These are phyloP conservation scores for Skeletonema grethae DNA, from an alignment of 108 stramenopile species.

Conservation along the genomic window DNA sequence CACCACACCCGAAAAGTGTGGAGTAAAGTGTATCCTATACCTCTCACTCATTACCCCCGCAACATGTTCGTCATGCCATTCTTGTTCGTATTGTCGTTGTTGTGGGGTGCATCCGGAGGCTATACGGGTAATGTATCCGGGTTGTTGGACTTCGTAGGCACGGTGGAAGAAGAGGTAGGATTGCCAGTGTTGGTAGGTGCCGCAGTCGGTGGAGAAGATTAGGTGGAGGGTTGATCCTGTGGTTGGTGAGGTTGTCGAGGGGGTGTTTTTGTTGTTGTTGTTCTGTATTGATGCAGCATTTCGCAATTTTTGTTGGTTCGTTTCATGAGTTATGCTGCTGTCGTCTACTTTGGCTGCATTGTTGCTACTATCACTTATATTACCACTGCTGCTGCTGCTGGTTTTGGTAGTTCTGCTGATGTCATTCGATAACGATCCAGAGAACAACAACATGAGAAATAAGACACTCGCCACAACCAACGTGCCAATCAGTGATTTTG, in stretches of 20 bases:
- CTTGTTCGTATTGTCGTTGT: slow-evolving; percentile 18
- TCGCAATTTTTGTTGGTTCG: not conserved
- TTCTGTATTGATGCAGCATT: not conserved
- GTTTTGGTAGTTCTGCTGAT: not conserved
- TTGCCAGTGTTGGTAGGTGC: slow-evolving; percentile 82
- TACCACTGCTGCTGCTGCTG: not conserved
- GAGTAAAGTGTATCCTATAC: slow-evolving; percentile 82
- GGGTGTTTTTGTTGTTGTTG: not conserved
- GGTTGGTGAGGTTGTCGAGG: slow-evolving; percentile 15
- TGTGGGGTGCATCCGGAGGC: slow-evolving; percentile 69
- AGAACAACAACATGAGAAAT: not conserved
- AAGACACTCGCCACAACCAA: not conserved
- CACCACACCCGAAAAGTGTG: slow-evolving; percentile 62
- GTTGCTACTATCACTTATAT: not conserved
- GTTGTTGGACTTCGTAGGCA: slow-evolving; percentile 67
- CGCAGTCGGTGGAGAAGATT: slow-evolving; percentile 57
- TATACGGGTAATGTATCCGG: slow-evolving; percentile 81
- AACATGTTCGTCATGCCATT: slow-evolving; percentile 45
- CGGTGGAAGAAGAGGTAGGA: slow-evolving; percentile 80
- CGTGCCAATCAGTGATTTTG: slow-evolving; percentile 1
- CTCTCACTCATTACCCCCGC: slow-evolving; percentile 38
- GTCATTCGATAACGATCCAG: not conserved
- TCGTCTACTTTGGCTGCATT: not conserved
- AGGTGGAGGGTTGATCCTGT: slow-evolving; percentile 45
- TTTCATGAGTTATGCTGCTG: not conserved